Evolutionary conservation across 371 early-diverging fungal species (phyloP), one percentile per base, ranked within the genome.

Genomic region (Mycotypha africana): DNA sequence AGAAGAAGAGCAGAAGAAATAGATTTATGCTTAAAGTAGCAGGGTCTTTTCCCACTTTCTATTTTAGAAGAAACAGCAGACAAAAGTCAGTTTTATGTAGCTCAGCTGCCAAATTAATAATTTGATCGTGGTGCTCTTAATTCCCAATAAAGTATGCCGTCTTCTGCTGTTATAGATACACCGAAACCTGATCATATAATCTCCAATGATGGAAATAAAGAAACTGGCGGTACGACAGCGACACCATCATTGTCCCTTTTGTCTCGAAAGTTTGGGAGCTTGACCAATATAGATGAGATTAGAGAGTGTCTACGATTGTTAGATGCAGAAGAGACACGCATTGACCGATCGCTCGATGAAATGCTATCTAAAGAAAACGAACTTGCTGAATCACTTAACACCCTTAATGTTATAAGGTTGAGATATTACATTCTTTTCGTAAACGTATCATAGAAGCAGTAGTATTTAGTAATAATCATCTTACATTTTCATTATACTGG

Each of bases 281-380:
- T 87, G 19, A 84, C 82, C 7, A 76, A 84, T 47, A 64, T 86
- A 26, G 73, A 76, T 45, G 80, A 82, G 37, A 81, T 88, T 35
- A 71, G 79, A 44, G 73, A 81, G 49, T 77, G 79, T 43, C 66
- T 88, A 26, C 63, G 79, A 24, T 50, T 76, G 17, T 57, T 88
- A 17, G 84, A 85, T 47, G 61, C 75, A 43, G 84, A 85, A 55
- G 86, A 88, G 55, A 79, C 75, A 23, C 64, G 65, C 25, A 68
- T 85, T 22, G 88, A 87, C 49, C 60, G 62, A 16, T 69, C 76
- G 17, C 66, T 87, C 10, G 88, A 87, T 52, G 59, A 50, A 8
- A 60, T 84, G 28, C 52, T 87, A 14, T 45, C 65, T 4, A 44
- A 62, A 41, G 60, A 71, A 39, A 36, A 33, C 4, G 38, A 52